These are phyloP conservation scores for Salix koriyanagi DNA, from an alignment of 345 rosid genomes.

Conservation along the genomic window DNA sequence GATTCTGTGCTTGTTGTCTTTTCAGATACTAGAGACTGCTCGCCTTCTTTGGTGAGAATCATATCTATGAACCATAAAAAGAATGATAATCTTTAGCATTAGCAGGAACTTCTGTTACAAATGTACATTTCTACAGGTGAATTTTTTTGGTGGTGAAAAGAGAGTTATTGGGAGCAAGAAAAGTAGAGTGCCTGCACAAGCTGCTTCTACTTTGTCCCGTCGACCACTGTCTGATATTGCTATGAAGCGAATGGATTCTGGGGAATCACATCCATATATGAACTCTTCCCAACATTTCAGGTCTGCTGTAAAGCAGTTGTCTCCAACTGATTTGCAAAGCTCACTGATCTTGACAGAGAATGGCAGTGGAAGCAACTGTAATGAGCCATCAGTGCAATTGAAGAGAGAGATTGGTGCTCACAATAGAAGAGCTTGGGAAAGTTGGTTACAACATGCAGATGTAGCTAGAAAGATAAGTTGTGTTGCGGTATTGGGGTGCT, in stretches of 20 bases:
- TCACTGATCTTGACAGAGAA: constrained; percentile 38
- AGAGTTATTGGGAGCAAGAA: constrained; percentile 45
- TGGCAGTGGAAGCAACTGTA: constrained; percentile 38
- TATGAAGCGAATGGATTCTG: constrained; percentile 38
- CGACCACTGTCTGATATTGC: constrained; percentile 53
- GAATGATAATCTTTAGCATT: background rate
- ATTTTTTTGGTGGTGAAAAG: constrained; percentile 59
- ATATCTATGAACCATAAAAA: constrained; percentile 3
- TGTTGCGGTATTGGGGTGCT: constrained; percentile 55
- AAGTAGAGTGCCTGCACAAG: constrained; percentile 36
- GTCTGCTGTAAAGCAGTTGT: constrained; percentile 77
- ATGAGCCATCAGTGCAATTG: constrained; percentile 52
- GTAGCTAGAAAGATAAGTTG: constrained; percentile 41
- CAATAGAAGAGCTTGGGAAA: constrained; percentile 45
- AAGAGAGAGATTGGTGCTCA: constrained; percentile 55
- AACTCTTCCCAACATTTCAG: constrained; percentile 55
- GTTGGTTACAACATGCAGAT: constrained; percentile 45
- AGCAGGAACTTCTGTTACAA: constrained; percentile 10
- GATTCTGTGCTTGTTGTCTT: constrained; percentile 70
- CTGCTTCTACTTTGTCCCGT: constrained; percentile 33
- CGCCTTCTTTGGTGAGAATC: constrained; percentile 72
- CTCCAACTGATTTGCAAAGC: constrained; percentile 55
- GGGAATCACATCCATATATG: constrained; percentile 35
- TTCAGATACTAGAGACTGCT: constrained; percentile 80
- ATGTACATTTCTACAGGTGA: constrained; percentile 42